Evolutionary conservation across 75 land plant genomes (phyloP).

Genomic region (Cunninghamia lanceolata): DNA sequence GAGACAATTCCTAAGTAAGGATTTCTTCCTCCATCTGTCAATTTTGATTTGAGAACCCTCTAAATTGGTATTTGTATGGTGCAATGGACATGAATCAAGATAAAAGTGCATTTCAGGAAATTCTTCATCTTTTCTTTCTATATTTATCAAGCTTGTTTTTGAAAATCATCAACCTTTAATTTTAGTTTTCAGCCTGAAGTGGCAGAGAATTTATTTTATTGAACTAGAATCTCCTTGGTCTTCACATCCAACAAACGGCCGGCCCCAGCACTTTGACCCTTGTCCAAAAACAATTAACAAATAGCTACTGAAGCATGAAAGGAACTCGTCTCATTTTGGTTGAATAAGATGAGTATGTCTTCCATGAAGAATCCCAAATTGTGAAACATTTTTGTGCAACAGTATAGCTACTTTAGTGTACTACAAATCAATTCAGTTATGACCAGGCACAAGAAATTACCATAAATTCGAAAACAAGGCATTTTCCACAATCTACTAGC

Average conservation of each 20-base stretch:
- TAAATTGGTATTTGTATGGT: no score
- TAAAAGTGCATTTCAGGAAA: no score
- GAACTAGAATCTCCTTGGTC: background rate
- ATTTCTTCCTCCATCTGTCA: no score
- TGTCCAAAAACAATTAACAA: background rate
- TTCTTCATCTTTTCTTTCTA: no score
- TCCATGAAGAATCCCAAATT: background rate
- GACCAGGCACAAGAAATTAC: background rate
- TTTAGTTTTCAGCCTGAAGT: background rate
- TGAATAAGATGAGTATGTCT: no score
- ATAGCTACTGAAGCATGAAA: background rate
- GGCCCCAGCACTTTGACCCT: background rate
- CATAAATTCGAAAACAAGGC: no score
- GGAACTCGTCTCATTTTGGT: no score
- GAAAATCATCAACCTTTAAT: background rate
- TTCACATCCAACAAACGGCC: background rate
- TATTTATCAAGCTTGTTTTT: background rate
- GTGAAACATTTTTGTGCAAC: background rate
- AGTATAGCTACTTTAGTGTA: background rate
- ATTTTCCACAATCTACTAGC: background rate
- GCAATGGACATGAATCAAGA: no score
- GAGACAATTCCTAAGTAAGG: no score
- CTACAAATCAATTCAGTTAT: background rate
- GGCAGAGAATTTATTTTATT: background rate
- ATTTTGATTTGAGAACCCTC: no score